Evolutionary conservation across 441 rosid genomes (phyloP), one percentile per base, ranked within the genome.

Genomic region (Adansonia gregorii): DNA sequence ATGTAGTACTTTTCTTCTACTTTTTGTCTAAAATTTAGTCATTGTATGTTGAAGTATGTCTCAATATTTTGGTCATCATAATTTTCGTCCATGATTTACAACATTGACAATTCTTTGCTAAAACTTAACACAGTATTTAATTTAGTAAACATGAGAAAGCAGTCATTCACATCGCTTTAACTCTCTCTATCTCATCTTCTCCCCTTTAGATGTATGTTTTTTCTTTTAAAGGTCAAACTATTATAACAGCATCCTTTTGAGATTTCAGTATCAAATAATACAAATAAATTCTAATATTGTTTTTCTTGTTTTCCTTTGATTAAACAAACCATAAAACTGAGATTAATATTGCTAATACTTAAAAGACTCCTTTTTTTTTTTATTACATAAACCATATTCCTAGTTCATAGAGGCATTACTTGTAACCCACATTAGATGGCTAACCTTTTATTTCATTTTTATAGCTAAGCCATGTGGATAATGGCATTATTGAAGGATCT

Each of bases 271-370:
- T 61, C 70, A 43, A 46, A 43, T 49, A 45, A 71, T 60, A 72
- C 63, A 24, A 76, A 84, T 27, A 48, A 67, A 60, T 75, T 52
- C 76, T 67, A 27, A 6, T 48, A 41, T 39, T 49, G 15, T 71
- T 76, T 61, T 78, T 65, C 67, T 86, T 79, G 78, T 82, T 88
- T 39, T 88, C 92, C 70, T 82, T 88, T 86, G 86, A 87, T 59
- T 89, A 78, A 73, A 83, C 78, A 80, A 88, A 88, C 73, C 83
- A 75, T 60, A 86, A 86, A 77, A 89, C 89, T 46, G 91, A 90
- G 83, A 90, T 90, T 70, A 82, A 84, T 83, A 90, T 91, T 14
- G 92, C 92, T 27, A 91, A 89, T 81, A 87, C 91, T 69, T 92
- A 89, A 78, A 81, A 81, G 41, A 35, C 3, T 35, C 39, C 39